phyloP scores from a whole-genome alignment of 768 basidiomycete species.

The Termitomyces sp. region DNA sequence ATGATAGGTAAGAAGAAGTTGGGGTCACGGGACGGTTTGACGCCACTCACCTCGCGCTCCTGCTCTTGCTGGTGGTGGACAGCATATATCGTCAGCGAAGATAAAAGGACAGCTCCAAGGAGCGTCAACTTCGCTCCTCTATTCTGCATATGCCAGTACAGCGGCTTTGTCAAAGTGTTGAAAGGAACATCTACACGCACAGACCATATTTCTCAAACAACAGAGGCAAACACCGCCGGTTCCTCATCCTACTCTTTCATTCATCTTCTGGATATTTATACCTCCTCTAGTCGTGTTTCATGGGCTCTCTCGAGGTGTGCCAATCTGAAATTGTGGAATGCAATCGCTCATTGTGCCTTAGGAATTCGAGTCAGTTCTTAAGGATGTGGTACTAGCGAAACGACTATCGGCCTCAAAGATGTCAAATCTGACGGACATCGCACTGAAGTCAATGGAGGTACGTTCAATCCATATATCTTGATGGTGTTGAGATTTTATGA shows the following conservation, averaged over 20 bases:
- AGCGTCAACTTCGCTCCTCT: conserved; percentile 73
- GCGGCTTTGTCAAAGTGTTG: conserved; percentile 21
- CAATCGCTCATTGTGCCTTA: conserved; percentile 25
- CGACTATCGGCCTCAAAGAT: conserved; percentile 88
- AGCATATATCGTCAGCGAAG: conserved; percentile 76
- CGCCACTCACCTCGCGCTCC: conserved; percentile 67
- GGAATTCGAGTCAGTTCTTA: conserved; percentile 79
- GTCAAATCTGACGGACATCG: conserved; percentile 67
- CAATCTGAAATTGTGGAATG: background rate
- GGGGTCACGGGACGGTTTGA: background rate
- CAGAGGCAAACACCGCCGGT: conserved; percentile 28
- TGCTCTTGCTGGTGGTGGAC: conserved; percentile 85
- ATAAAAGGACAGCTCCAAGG: conserved; percentile 56
- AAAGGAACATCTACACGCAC: background rate
- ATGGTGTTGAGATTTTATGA: background rate
- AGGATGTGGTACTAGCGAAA: conserved; percentile 79
- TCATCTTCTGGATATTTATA: conserved; percentile 8
- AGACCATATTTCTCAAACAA: conserved; percentile 23
- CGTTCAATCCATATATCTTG: conserved; percentile 19
- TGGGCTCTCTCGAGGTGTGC: conserved; percentile 41
- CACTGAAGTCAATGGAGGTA: conserved; percentile 77
- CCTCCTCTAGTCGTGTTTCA: conserved; percentile 19
- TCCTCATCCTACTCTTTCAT: conserved; percentile 12
- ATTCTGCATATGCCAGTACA: conserved; percentile 43
- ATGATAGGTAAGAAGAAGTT: conserved; percentile 5